These are phyloP conservation scores for Venturia pyrina DNA, from an alignment of 2,329 filamentous ascomycete species.

Conservation along the genomic window DNA sequence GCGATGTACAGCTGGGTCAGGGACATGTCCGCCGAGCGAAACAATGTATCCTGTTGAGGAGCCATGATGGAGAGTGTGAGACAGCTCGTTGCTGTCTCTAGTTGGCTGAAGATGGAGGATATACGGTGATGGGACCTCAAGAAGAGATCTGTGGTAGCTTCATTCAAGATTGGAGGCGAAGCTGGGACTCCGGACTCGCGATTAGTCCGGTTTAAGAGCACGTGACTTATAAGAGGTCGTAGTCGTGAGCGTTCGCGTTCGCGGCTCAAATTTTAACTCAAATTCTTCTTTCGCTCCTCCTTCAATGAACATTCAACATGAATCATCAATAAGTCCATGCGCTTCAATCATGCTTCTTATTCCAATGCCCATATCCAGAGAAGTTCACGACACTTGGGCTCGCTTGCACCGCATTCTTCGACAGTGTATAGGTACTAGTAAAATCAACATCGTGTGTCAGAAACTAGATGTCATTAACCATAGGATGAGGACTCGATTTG, in stretches of 20 bases:
- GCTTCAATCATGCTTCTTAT: background rate
- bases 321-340: no score
- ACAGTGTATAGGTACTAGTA: no score
- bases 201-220: background rate
- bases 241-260: no score
- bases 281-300: background rate
- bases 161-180: background rate
- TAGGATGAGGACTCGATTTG: no score
- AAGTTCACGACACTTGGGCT: no score
- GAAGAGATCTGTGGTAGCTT: background rate
- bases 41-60: constrained; percentile 74
- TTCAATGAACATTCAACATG: background rate
- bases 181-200: background rate
- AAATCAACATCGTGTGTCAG: no score
- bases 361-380: no score
- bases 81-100: constrained; percentile 7
- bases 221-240: background rate
- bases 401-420: no score
- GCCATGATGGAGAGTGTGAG: constrained; percentile 39
- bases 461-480: no score
- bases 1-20: constrained; percentile 99
- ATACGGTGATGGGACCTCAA: background rate
- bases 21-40: constrained; percentile 99
- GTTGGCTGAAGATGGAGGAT: background rate
- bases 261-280: background rate